Base-by-base conservation (phyloP, 2,329 filamentous ascomycete species). In the Cadophora luteo-olivacea region DNA sequence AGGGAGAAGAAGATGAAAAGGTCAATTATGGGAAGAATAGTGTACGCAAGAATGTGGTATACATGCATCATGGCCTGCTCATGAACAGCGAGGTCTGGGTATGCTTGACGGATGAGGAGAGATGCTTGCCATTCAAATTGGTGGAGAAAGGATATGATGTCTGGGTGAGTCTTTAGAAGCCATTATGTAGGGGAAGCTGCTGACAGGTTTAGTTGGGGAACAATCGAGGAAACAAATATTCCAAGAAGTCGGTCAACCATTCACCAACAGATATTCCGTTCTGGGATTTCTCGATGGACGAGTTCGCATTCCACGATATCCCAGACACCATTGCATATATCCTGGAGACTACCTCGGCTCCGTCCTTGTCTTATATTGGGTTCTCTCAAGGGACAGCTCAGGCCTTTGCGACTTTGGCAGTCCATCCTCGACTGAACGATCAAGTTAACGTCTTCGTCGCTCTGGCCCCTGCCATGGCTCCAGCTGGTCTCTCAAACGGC, bases 11-110 rank as follows among this genome's bases (percentile, higher is more conserved):
- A 77, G 87, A 89, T n/a, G 82, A 85, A 65, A 87, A 88, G 71
- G 91, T 97, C 75, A 97, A 97, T 78, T 83, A 84, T 62, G 91
- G 91, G 0, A 82, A 84, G 0, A 84, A 85, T 45, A 90, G 90
- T 75, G 74, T 92, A 33, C 86, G 86, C 80, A 97, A 97, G 82
- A 92, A 90, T 74, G 92, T 98, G 61, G 90, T 96, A 7, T 99
- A 98, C 79, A 83, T 99, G 72, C 96, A 99, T 77, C 96, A 99
- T 80, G 96, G 95, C 9, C 85, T 99, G 68, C 87, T 99, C 77
- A 99, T 99, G 96, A 98, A 97, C 81, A 97, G 94, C 75, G 96
- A 99, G 80, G 95, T 99, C 41, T 99, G 96, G 96, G 93, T 98
- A 9, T 97, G 93, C 77, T 82, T 95, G 77, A 97, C 95, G 0